phyloP scores from a whole-genome alignment of 306 rosid species.

The Sechiopsis laciniata region DNA sequence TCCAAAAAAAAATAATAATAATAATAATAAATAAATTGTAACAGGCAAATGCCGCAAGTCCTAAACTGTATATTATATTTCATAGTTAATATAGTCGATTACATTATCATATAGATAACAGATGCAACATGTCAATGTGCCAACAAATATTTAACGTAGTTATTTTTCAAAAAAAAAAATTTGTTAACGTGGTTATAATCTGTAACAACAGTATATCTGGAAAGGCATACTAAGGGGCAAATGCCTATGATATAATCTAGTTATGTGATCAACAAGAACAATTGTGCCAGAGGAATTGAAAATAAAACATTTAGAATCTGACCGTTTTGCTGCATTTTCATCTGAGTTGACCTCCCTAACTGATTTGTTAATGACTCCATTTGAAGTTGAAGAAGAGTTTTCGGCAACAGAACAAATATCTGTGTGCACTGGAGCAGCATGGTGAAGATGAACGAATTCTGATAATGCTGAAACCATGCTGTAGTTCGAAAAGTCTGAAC shows the following conservation, averaged over 20 bases:
- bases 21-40: no score
- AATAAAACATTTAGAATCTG: conserved; percentile 6
- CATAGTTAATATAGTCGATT: background rate
- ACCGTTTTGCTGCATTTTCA: conserved; percentile 34
- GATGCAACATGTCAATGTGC: background rate
- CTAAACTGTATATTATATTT: background rate
- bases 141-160: no score
- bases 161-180: background rate
- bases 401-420: conserved; percentile 21
- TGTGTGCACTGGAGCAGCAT: conserved; percentile 22
- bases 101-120: background rate
- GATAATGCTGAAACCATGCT: conserved; percentile 40
- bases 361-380: conserved; percentile 10
- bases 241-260: background rate
- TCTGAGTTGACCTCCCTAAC: conserved; percentile 28
- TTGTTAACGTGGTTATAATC: background rate
- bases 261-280: background rate
- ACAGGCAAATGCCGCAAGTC: background rate
- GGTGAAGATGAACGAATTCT: conserved; percentile 32
- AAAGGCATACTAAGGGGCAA: no score
- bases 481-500: conserved; percentile 30
- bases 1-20: no score
- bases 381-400: conserved; percentile 17
- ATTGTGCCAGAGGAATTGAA: background rate
- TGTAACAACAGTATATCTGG: no score